Evolutionary conservation across 1,284 basidiomycete species (phyloP).

Genomic region (Xerocomus minutiporus): DNA sequence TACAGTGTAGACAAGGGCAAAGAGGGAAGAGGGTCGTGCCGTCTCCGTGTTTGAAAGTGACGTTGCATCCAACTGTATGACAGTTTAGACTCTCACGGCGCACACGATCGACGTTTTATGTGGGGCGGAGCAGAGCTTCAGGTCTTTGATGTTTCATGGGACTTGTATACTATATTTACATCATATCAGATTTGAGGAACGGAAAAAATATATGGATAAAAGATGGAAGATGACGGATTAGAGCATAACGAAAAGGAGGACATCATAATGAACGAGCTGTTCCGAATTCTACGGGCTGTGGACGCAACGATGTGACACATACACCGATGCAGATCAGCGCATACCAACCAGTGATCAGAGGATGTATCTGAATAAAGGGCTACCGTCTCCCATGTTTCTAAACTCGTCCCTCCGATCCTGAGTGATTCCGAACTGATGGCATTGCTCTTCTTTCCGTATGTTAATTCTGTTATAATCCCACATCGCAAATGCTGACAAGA

Average conservation of each 20-base stretch:
- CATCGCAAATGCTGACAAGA: conserved; percentile 31
- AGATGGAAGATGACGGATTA: too few species aligned
- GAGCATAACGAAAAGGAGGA: too few species aligned
- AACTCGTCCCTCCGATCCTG: conserved; percentile 33
- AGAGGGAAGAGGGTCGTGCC: background rate
- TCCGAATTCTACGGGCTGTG: too few species aligned
- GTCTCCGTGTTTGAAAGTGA: background rate
- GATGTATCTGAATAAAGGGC: conserved; percentile 43
- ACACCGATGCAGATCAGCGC: too few species aligned
- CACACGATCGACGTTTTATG: background rate
- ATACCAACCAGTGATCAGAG: conserved; percentile 4
- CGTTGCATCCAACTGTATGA: background rate
- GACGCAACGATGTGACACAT: too few species aligned
- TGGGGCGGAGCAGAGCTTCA: background rate
- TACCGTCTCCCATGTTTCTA: conserved; percentile 40
- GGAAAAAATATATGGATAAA: too few species aligned
- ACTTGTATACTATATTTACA: too few species aligned
- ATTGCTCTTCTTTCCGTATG: conserved; percentile 39
- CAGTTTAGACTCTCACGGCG: background rate
- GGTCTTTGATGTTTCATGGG: background rate
- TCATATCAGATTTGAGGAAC: too few species aligned
- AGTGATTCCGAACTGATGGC: conserved; percentile 37
- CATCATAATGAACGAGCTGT: too few species aligned
- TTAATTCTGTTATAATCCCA: conserved; percentile 40
- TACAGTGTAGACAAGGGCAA: background rate